A percentile compares a stretch with the other conserved stretches of the same genome.
phyloP scores from a whole-genome alignment of 805 yeast species.

The Ogataea siamensis region DNA sequence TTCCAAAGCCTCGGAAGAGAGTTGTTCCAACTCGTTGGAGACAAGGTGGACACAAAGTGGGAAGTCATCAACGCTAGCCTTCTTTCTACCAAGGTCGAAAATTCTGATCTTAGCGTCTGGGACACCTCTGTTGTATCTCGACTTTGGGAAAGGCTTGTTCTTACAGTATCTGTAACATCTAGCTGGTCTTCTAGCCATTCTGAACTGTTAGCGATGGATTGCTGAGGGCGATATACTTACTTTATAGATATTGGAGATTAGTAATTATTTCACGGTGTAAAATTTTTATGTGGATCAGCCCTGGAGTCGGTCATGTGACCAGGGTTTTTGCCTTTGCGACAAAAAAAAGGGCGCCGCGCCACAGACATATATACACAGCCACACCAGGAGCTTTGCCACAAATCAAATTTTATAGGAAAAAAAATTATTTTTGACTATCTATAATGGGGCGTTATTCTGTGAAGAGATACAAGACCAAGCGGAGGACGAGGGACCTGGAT shows the following conservation, averaged over 20 bases:
- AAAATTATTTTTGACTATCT: slow-evolving; percentile 1
- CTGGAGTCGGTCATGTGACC: slow-evolving; percentile 8
- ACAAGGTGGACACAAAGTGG: slow-evolving; percentile 99
- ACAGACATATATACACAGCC: background rate
- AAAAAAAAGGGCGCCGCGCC: background rate
- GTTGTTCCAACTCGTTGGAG: slow-evolving; percentile 98
- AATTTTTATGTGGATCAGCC: slow-evolving; percentile 8
- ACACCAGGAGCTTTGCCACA: slow-evolving; percentile 2
- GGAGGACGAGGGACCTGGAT: slow-evolving; percentile 83
- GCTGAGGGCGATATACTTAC: slow-evolving; percentile 7
- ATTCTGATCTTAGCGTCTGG: slow-evolving; percentile 99
- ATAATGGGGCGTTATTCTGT: slow-evolving; percentile 85
- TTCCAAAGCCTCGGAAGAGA: slow-evolving; percentile 99
- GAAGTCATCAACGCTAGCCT: slow-evolving; percentile 99
- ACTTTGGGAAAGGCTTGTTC: slow-evolving; percentile 99
- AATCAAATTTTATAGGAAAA: slow-evolving; percentile 3
- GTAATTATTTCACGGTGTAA: slow-evolving; percentile 8
- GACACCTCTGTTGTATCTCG: slow-evolving; percentile 99
- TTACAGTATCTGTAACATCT: slow-evolving; percentile 99
- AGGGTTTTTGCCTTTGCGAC: too few species aligned
- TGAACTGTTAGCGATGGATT: slow-evolving; percentile 38
- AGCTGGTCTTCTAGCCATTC: slow-evolving; percentile 99
- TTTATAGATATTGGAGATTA: slow-evolving; percentile 11
- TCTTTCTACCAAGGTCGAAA: slow-evolving; percentile 99
- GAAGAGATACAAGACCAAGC: slow-evolving; percentile 83